phyloP scores from a whole-genome alignment of 176 grass and related monocot species.

The Aegilops speltoides region DNA sequence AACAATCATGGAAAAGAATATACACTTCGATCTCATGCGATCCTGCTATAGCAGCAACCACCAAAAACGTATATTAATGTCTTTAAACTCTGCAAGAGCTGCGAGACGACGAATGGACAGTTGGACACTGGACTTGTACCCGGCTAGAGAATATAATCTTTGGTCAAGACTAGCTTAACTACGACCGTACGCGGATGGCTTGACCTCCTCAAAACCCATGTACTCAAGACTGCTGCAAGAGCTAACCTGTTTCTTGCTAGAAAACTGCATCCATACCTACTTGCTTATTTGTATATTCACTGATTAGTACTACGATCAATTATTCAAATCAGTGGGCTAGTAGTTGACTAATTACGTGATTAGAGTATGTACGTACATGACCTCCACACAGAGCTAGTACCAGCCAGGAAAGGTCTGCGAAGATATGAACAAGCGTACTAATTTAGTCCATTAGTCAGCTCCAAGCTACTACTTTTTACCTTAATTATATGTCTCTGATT shows the following conservation, averaged over 20 bases:
- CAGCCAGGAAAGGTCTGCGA: slow-evolving; percentile 26
- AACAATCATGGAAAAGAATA: background rate
- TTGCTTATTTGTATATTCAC: background rate
- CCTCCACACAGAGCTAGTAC: background rate
- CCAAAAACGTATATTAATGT: background rate
- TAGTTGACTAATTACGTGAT: background rate
- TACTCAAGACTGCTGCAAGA: background rate
- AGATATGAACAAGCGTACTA: slow-evolving; percentile 11
- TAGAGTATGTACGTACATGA: background rate
- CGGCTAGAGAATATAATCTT: background rate
- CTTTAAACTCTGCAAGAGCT: background rate
- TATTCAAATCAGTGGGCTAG: background rate
- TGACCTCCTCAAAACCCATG: background rate
- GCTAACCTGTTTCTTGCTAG: too few species aligned
- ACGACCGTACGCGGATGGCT: background rate
- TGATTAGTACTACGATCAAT: background rate
- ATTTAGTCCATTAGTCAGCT: slow-evolving; percentile 32
- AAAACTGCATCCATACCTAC: background rate
- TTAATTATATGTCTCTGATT: background rate
- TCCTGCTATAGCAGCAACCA: background rate
- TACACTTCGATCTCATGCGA: background rate
- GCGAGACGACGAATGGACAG: background rate
- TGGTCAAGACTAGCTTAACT: background rate
- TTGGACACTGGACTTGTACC: background rate
- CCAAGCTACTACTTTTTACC: slow-evolving; percentile 34